Evolutionary conservation across 306 rosid species (phyloP).

Genomic region (Macrotyloma uniflorum): DNA sequence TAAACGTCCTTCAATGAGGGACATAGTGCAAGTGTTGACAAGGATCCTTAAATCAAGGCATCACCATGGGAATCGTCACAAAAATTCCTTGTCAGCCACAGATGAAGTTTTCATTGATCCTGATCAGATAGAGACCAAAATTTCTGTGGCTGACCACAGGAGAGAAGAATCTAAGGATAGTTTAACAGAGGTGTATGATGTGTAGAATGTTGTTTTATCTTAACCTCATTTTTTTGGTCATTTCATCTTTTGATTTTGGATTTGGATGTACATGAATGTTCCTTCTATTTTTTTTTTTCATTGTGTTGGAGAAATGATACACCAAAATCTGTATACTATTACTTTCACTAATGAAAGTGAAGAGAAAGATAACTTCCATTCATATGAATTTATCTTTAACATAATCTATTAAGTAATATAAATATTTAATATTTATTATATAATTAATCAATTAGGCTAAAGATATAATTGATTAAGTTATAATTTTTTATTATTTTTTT

Average conservation of each 20-base stretch:
- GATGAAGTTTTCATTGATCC: constrained; percentile 61
- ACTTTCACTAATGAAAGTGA: constrained; percentile 26
- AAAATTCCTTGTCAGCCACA: constrained; percentile 51
- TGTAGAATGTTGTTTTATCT: constrained; percentile 42
- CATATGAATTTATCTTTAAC: too few species aligned
- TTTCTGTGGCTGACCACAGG: constrained; percentile 39
- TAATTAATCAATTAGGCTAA: too few species aligned
- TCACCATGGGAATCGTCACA: constrained; percentile 48
- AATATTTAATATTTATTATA: too few species aligned
- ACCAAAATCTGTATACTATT: constrained; percentile 37
- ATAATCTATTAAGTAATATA: too few species aligned
- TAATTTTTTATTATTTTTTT: too few species aligned
- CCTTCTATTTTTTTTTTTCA: neutral
- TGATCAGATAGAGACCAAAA: constrained; percentile 52
- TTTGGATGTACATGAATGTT: constrained; percentile 21
- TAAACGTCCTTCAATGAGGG: constrained; percentile 80
- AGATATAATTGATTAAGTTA: too few species aligned
- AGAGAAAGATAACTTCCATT: neutral
- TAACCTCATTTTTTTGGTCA: constrained; percentile 32
- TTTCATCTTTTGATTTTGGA: constrained; percentile 23
- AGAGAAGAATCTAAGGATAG: constrained; percentile 73
- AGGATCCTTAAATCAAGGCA: constrained; percentile 56
- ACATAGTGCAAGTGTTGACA: constrained; percentile 65
- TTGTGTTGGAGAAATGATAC: constrained; percentile 24
- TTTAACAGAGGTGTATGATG: constrained; percentile 50